phyloP scores from a whole-genome alignment of 2,329 filamentous ascomycete species.

The Ophiocordyceps unilateralis region DNA sequence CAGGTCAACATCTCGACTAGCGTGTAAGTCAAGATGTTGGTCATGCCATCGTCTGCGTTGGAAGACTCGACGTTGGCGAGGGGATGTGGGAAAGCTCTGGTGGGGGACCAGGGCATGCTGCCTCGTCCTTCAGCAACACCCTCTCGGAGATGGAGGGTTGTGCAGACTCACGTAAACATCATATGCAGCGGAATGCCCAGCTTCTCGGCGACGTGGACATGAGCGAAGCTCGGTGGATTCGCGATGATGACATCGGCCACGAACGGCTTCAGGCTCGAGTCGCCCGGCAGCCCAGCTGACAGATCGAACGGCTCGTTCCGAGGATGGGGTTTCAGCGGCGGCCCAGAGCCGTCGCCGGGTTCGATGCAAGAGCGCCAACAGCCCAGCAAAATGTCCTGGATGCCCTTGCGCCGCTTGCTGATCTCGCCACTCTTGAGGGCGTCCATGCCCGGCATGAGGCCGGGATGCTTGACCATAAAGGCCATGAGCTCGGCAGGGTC shows the following conservation, averaged over 20 bases:
- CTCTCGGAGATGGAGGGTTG: not conserved
- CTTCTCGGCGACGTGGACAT: slow-evolving; percentile 60
- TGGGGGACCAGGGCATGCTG: slow-evolving; percentile 84
- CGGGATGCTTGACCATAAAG: slow-evolving; percentile 83
- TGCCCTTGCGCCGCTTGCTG: slow-evolving; percentile 53
- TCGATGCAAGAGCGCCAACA: slow-evolving; percentile 81
- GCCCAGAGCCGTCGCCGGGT: slow-evolving; percentile 47
- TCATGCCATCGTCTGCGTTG: slow-evolving; percentile 58
- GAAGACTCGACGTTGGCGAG: slow-evolving; percentile 65
- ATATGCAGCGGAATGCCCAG: slow-evolving; percentile 60
- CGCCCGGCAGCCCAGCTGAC: slow-evolving; percentile 17
- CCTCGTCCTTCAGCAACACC: slow-evolving; percentile 21
- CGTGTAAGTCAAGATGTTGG: slow-evolving; percentile 71
- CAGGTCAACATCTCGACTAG: slow-evolving; percentile 84
- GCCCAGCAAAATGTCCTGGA: slow-evolving; percentile 64
- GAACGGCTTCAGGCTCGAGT: slow-evolving; percentile 41
- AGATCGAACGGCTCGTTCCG: slow-evolving; percentile 28
- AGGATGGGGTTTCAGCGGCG: slow-evolving; percentile 26
- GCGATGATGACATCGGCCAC: slow-evolving; percentile 71
- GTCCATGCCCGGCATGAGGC: slow-evolving; percentile 68
- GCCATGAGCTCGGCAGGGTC: slow-evolving; percentile 65
- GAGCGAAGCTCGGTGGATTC: slow-evolving; percentile 62
- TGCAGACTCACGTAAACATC: slow-evolving; percentile 64
- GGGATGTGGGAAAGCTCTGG: slow-evolving; percentile 71
- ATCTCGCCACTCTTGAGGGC: slow-evolving; percentile 63